Evolutionary conservation across 208 protist genomes (phyloP), one percentile per base, ranked within the genome.

Genomic region (Phytomonas serpens): DNA sequence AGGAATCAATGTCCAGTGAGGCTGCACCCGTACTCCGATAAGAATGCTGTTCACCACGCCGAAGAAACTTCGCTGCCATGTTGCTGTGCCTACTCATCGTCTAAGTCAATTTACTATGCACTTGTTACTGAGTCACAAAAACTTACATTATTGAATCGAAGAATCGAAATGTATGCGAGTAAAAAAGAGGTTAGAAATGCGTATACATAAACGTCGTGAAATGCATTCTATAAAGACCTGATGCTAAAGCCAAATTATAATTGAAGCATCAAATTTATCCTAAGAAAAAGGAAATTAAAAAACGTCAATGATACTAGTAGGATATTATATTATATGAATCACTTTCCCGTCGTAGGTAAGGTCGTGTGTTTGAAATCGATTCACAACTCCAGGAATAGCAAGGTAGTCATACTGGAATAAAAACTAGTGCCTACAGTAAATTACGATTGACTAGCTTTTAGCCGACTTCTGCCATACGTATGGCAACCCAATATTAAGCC

Each of bases 1-100:
- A 92, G 19, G 84, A 77, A 0, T 82, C 87, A 10, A 78, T 57
- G 16, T 9, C 47, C 10, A 57, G 47, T 6, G 47, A 57, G 19
- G 47, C 47, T 19, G 19, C 47, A 27, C 19, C 47, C 16, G 47
- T 23, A 57, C 47, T 57, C 27, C 23, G 47, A 19, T 57, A 27
- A 27, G 47, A 57, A 57, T 57, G 10, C 19, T 27, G 13, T 27
- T 57, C 19, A 57, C 16, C 47, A 23, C 47, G 47, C 47, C 47
- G 47, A 57, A 57, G 47, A 19, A 57, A 27, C 47, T 27, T 57
- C 19, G 47, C 19, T 27, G 47, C 47, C 19, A 1, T 10, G 47
- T 57, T 57, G 16, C 16, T 27, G 47, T 57, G 19, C 19, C 47
- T 57, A 2, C 47, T 57, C 47, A 57, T 57, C 47, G 47, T 57